Base-by-base conservation (phyloP, 139 green algal genomes). In the Chlorella ohadii region DNA sequence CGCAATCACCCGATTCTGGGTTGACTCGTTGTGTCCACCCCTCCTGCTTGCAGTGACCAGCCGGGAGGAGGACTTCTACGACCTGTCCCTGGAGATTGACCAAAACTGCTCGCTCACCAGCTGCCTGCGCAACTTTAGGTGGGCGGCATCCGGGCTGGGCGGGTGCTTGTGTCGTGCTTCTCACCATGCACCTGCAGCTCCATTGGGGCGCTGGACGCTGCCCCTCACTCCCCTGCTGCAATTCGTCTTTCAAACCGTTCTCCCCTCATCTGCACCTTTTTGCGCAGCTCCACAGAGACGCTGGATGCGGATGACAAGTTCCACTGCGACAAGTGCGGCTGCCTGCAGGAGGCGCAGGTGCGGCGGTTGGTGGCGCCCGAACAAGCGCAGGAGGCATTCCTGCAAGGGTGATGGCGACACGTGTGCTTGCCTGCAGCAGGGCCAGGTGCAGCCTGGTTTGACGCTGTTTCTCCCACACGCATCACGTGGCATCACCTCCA, bases 1-100 rank as follows among this genome's bases (percentile, higher is more conserved):
- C n/a, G n/a, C n/a, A n/a, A n/a, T n/a, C n/a, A n/a, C n/a, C n/a
- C n/a, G n/a, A n/a, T n/a, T n/a, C n/a, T n/a, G n/a, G n/a, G n/a
- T n/a, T n/a, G n/a, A n/a, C n/a, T n/a, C n/a, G n/a, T n/a, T n/a
- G n/a, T 66, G 22, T 16, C 59, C 12, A 31, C 17, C 59, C 44
- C 44, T 51, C 44, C n/a, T n/a, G n/a, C n/a, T n/a, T n/a, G 81
- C 70, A 79, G 83, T 92, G 20, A 92, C 86, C 11, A 87, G 77
- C 33, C 72, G 91, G 38, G 93, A 98, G 82, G 95, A 98, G 87
- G 90, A 92, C 28, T 99, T 99, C 84, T 95, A 98, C 88, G 97
- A 99, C 86, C 91, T 99, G 33, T 93, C 86, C 51, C 87, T 99
- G 56, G 96, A 99, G 75, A 98, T 99, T 38, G 95, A 96, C 73